These are phyloP conservation scores for Aspergillus oerlinghausenensis DNA, from an alignment of 2,329 filamentous ascomycete species.

Conservation along the genomic window DNA sequence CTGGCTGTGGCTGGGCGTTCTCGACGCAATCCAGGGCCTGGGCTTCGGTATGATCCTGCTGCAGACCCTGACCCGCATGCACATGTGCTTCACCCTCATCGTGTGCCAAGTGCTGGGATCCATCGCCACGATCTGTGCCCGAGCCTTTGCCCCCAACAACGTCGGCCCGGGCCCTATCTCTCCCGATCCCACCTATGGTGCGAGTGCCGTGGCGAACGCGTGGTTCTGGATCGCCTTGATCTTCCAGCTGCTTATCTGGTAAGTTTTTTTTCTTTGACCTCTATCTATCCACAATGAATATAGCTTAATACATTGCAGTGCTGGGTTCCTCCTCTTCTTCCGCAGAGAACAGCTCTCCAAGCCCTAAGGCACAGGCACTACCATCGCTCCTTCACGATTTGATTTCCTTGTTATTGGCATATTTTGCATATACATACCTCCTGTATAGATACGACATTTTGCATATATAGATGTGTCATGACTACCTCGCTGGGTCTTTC, in stretches of 20 bases:
- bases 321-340: slow-evolving; percentile 38
- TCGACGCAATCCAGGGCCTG: slow-evolving; percentile 61
- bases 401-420: background rate
- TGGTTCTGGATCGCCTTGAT: slow-evolving; percentile 59
- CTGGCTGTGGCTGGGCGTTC: slow-evolving; percentile 63
- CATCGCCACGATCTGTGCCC: slow-evolving; percentile 56
- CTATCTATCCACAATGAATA: slow-evolving; percentile 12
- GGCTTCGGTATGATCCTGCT: slow-evolving; percentile 64
- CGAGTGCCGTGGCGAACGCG: slow-evolving; percentile 41
- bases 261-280: slow-evolving; percentile 33
- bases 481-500: background rate
- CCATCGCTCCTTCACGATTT: background rate
- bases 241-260: slow-evolving; percentile 54
- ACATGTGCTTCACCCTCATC: slow-evolving; percentile 58
- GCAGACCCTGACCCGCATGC: slow-evolving; percentile 59
- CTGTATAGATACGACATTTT: background rate
- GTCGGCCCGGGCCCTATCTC: slow-evolving; percentile 58
- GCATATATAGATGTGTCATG: background rate
- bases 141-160: slow-evolving; percentile 56
- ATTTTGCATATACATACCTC: background rate
- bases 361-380: slow-evolving; percentile 21
- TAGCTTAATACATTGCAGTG: slow-evolving; percentile 17
- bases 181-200: slow-evolving; percentile 53
- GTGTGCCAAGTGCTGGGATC: slow-evolving; percentile 58
- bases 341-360: slow-evolving; percentile 41